Conservation (phyloP, 768 basidiomycete genomes). For the Termitomyces sp. region DNA sequence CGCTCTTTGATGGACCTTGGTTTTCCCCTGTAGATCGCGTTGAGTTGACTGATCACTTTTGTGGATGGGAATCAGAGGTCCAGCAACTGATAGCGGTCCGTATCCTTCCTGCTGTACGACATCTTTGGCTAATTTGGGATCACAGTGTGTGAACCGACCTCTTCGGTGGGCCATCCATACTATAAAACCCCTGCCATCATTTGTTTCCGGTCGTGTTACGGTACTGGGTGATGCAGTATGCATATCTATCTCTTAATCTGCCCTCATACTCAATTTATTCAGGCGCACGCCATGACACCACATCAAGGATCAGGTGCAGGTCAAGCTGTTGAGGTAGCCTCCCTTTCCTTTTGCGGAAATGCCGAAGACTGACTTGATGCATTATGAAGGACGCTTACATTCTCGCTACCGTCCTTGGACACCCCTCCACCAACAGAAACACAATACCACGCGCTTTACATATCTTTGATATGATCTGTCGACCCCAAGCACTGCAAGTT, state of each 20-base stretch:
- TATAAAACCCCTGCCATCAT: slow-evolving; percentile 43
- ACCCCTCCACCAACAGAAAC: slow-evolving; percentile 32
- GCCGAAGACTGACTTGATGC: background rate
- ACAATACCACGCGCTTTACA: slow-evolving; percentile 35
- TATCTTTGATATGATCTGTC: slow-evolving; percentile 44
- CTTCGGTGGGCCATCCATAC: slow-evolving; percentile 62
- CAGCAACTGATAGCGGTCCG: slow-evolving; percentile 49
- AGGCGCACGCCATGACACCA: slow-evolving; percentile 51
- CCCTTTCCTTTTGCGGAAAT: background rate
- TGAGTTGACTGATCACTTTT: slow-evolving; percentile 40
- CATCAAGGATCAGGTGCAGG: slow-evolving; percentile 56
- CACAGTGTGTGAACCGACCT: slow-evolving; percentile 46
- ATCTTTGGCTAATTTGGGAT: background rate
- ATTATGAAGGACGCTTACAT: slow-evolving; percentile 43
- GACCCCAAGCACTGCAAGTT: slow-evolving; percentile 36
- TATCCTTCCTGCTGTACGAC: background rate
- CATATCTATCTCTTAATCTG: background rate
- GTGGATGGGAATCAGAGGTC: slow-evolving; percentile 55
- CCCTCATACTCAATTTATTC: background rate
- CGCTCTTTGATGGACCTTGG: slow-evolving; percentile 46
- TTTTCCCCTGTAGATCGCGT: slow-evolving; percentile 37
- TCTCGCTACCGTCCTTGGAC: slow-evolving; percentile 38
- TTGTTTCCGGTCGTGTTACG: slow-evolving; percentile 42
- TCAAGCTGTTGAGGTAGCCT: slow-evolving; percentile 46
- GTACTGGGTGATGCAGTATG: slow-evolving; percentile 47